A percentile compares a stretch with the other conserved stretches of the same genome.
These are phyloP conservation scores for Alnus rubra DNA, from an alignment of 306 rosid species.

Conservation along the genomic window DNA sequence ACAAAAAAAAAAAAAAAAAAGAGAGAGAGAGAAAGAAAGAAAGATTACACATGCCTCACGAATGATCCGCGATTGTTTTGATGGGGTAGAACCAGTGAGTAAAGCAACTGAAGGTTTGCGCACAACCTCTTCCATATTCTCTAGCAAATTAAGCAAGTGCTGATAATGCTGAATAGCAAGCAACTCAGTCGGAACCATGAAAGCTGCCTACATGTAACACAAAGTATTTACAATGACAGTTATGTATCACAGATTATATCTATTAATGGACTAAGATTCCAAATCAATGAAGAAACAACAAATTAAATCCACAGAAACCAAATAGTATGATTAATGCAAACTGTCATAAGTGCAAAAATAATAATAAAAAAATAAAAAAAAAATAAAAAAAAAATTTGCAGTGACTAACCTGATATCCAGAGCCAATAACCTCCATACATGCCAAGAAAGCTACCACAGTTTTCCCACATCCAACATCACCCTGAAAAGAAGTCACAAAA, in stretches of 20 bases:
- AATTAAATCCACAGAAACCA: background rate
- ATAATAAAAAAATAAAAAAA: no score
- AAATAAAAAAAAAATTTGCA: no score
- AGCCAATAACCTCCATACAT: constrained; percentile 95
- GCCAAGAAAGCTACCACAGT: constrained; percentile 96
- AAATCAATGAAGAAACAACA: background rate
- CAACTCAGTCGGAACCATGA: constrained; percentile 99
- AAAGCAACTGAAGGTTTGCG: constrained; percentile 81
- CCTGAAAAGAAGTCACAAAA: constrained; percentile 52
- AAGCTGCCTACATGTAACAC: constrained; percentile 72
- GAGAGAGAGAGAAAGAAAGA: background rate
- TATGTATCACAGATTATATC: constrained; percentile 16
- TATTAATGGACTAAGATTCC: background rate
- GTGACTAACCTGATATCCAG: constrained; percentile 85
- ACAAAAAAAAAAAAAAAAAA: background rate
- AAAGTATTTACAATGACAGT: constrained; percentile 22
- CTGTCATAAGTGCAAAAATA: background rate
- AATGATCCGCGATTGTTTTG: constrained; percentile 76
- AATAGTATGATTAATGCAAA: background rate
- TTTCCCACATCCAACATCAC: constrained; percentile 99
- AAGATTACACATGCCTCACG: constrained; percentile 52
- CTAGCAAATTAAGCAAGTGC: constrained; percentile 64
- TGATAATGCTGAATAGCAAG: constrained; percentile 94
- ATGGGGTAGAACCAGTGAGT: constrained; percentile 89
- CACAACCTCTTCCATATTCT: constrained; percentile 52